Evolutionary conservation across 1,284 basidiomycete species (phyloP).

Genomic region (Gastroboletus turbinatus): DNA sequence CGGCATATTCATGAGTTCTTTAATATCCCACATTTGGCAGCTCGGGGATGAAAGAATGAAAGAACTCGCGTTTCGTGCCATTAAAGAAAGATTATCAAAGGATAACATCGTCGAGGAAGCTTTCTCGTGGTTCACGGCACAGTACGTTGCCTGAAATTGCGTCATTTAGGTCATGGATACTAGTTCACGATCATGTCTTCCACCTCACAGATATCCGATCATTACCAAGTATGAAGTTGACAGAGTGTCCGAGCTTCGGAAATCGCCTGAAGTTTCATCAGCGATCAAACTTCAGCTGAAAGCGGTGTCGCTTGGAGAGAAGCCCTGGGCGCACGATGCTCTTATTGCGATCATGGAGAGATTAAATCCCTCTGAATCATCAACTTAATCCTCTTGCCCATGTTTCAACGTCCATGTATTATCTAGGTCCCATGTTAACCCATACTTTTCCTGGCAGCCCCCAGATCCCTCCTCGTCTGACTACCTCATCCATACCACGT

Average conservation of each 20-base stretch:
- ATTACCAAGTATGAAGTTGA: constrained; percentile 21
- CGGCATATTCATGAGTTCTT: neutral
- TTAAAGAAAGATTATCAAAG: constrained; percentile 23
- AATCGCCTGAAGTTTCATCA: constrained; percentile 18
- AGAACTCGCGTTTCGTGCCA: constrained; percentile 29
- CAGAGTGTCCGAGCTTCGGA: constrained; percentile 22
- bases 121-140: constrained; percentile 34
- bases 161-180: constrained; percentile 1
- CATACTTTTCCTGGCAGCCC: constrained; percentile 35
- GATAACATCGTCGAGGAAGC: constrained; percentile 31
- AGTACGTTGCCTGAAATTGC: constrained; percentile 20
- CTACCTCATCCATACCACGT: constrained; percentile 32
- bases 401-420: constrained; percentile 11
- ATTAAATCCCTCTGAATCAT: constrained; percentile 13
- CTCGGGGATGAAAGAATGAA: constrained; percentile 27
- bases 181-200: constrained; percentile 21
- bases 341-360: constrained; percentile 30
- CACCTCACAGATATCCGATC: constrained; percentile 16
- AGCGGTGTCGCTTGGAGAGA: constrained; percentile 25
- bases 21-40: constrained; percentile 13
- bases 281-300: constrained; percentile 26
- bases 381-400: neutral
- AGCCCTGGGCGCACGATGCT: constrained; percentile 24
- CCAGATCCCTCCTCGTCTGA: constrained; percentile 36
- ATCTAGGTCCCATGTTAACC: constrained; percentile 21